Evolutionary conservation across 179 eudicot genomes (phyloP).

Genomic region (Heliamphora pulchella): DNA sequence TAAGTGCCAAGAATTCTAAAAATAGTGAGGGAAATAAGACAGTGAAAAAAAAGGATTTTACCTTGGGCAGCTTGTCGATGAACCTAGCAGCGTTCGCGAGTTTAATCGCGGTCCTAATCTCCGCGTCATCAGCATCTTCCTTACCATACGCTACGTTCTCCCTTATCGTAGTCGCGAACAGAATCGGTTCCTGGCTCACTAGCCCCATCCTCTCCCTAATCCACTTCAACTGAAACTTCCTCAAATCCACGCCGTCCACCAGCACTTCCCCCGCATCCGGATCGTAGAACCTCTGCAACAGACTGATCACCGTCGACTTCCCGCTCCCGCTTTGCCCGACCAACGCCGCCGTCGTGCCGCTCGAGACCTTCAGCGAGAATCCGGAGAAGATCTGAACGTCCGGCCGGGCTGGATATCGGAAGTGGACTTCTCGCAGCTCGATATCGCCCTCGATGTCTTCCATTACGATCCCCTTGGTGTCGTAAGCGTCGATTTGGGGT

Average conservation of each 20-base stretch:
- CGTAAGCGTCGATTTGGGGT: conserved; percentile 59
- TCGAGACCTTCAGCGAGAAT: conserved; percentile 47
- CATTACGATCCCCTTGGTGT: conserved; percentile 42
- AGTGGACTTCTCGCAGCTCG: conserved; percentile 62
- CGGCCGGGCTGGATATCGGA: conserved; percentile 75
- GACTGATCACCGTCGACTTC: conserved; percentile 75
- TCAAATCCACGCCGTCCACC: conserved; percentile 65
- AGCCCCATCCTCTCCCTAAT: conserved; percentile 68
- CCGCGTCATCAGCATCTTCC: conserved; percentile 52
- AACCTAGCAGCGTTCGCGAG: conserved; percentile 82
- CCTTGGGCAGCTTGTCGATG: conserved; percentile 76
- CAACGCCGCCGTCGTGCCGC: conserved; percentile 68
- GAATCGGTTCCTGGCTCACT: conserved; percentile 75
- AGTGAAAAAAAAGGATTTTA: conserved; percentile 3
- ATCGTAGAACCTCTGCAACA: conserved; percentile 80
- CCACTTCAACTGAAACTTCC: conserved; percentile 55
- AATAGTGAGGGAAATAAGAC: neutral
- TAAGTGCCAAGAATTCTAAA: too few species aligned
- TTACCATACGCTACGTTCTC: conserved; percentile 78
- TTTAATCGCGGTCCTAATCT: conserved; percentile 60
- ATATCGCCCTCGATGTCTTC: conserved; percentile 68
- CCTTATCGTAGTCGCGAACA: conserved; percentile 55
- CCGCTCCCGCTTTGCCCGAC: conserved; percentile 97
- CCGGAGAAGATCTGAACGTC: conserved; percentile 71
- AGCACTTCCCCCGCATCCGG: conserved; percentile 77